Evolutionary conservation across 805 yeast genomes (phyloP), one percentile per base, ranked within the genome.

Genomic region (Candida xiaguanensis): DNA sequence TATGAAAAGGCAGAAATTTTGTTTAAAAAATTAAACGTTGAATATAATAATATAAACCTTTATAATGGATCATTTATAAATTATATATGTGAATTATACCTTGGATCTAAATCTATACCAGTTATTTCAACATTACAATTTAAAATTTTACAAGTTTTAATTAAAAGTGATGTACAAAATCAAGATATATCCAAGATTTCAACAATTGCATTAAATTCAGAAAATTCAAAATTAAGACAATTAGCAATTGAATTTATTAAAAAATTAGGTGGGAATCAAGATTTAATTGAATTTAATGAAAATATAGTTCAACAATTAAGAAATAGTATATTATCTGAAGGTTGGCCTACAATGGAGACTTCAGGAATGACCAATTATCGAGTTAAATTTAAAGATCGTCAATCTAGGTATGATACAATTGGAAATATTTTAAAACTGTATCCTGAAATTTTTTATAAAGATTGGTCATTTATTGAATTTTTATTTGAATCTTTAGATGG

Each of bases 381-480:
- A 2, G 43, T 53, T 1, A 50, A 57, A 11, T 31, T 75, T 2
- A 48, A 59, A 4, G 81, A 77, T 47, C 70, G 93, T 48, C 72
- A 74, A 50, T 59, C 71, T 27, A 87, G 85, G 48, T 90, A 87
- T 52, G 95, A 86, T 55, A 81, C 95, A 0, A 58, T 90, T 17
- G 93, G 95, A 2, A 72, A 78, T 15, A 67, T 90, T 6, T 53
- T 84, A 36, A 67, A 72, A 40, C 67, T 72, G 24, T 65, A 73
- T 28, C 66, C 75, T 1, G 48, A 54, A 1, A 54, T 66, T 14
- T 57, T 80, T 23, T 42, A 62, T 2, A 49, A 61, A 11, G 80
- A 79, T 49, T 58, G 81, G 26, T 55, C 72, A 0, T 77, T 74
- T 44, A 55, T 87, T 28, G 75, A 74, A 36, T 89, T 88, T 51